Evolutionary conservation across 331 rosid species (phyloP), one percentile per base, ranked within the genome.

Genomic region (Malus hybrid): DNA sequence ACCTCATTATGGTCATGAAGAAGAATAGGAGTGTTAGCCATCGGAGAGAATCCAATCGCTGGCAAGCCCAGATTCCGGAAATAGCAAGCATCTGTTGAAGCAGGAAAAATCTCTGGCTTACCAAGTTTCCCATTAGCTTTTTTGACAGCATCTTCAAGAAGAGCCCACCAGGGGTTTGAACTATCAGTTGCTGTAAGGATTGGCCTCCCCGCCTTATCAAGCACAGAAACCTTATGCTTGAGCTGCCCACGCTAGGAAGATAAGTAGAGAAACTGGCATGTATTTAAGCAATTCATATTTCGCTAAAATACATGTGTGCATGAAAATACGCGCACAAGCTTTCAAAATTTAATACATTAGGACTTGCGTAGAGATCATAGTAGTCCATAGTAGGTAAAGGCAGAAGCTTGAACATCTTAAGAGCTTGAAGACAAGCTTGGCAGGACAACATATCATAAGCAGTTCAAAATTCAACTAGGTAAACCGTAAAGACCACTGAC

Each of bases 1-100:
- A 94, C 99, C 99, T 94, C 99, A 13, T 94, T 92, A 83, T 94
- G 97, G 79, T 92, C 99, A 75, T 92, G 99, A 65, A 90, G 97
- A 44, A 88, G 97, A 80, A 85, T 56, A 72, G 97, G 97, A 72
- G 99, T 92, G 88, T 90, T 92, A 46, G 91, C 92, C 89, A 94
- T 90, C 12, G 99, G 99, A 61, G 97, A 94, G 88, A 94, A 90
- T 70, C 99, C 97, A 62, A 94, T 90, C 12, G 99, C 97, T 6
- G 96, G 96, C 66, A 94, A 68, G 74, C 99, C 97, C 39, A 2
- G 88, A n/a, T 3, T 6, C 56, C 99, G 90, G 83, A 90, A 94
- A 82, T 92, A 86, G 65, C 92, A 91, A 32, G 97, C 84, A 84
- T 94, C 99, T 52, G 99, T 92, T 39, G 97, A 72, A 4, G 93